Percentiles rank a stretch among this genome's conserved stretches.
These are phyloP conservation scores for Plectosphaerella sp. DNA, from an alignment of 2,329 filamentous ascomycete species.

Conservation along the genomic window DNA sequence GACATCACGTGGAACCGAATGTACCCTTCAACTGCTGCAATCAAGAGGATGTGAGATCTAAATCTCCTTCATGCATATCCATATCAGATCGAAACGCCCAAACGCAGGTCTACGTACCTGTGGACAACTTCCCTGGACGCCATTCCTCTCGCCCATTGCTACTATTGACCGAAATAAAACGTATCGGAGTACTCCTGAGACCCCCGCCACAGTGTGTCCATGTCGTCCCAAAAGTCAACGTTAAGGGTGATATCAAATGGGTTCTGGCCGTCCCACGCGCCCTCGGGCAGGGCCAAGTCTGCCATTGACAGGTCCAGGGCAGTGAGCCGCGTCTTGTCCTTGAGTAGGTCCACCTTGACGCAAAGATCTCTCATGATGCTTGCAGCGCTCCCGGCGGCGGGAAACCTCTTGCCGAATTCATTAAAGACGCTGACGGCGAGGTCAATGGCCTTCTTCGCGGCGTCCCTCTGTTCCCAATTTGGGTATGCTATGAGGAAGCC, in stretches of 20 bases:
- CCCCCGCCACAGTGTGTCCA: background rate
- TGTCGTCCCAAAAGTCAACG: background rate
- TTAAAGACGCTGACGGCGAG: constrained; percentile 31
- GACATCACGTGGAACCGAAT: no score
- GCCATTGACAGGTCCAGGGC: background rate
- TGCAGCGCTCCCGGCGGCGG: constrained; percentile 30
- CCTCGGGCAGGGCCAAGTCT: background rate
- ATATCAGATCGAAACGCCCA: no score
- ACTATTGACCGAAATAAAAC: no score
- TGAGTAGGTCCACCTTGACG: constrained; percentile 15
- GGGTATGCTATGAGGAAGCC: constrained; percentile 27
- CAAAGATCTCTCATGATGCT: constrained; percentile 26
- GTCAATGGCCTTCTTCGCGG: constrained; percentile 22
- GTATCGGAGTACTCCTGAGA: background rate
- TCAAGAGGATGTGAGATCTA: no score
- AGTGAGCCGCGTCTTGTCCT: background rate
- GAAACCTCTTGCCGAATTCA: constrained; percentile 31
- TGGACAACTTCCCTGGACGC: no score
- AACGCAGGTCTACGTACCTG: no score
- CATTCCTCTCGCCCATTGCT: constrained; percentile 8
- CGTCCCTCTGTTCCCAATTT: constrained; percentile 11
- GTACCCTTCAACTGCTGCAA: no score
- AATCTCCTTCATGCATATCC: no score
- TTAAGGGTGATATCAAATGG: background rate
- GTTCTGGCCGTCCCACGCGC: background rate